Evolutionary conservation across 768 basidiomycete species (phyloP), one percentile per base, ranked within the genome.

Genomic region (Crassisporium funariophilum): DNA sequence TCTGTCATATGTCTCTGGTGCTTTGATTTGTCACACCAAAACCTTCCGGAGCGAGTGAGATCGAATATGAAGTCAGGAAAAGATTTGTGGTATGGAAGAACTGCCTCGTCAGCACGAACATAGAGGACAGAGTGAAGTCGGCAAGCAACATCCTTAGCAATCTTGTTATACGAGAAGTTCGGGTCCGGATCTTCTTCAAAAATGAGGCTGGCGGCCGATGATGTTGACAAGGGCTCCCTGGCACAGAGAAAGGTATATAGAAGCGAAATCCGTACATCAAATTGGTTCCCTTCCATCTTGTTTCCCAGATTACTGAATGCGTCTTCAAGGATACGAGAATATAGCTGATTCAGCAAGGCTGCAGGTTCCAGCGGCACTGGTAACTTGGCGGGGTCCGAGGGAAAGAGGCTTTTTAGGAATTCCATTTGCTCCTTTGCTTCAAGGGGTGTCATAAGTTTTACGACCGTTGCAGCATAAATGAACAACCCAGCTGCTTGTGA

Each of bases 391-490:
- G 36, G 39, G 11, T 16, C n/a, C 27, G 29, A 33, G 40, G 13
- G 13, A 29, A 38, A 29, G 15, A 47, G 49, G 12, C 6, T 42
- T 1, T 13, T 13, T 15, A 50, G 22, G 25, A n/a, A 25, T 4
- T 25, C n/a, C 15, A 22, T 16, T 17, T 57, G 46, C 41, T 57
- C 50, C 9, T 7, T 4, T 10, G 11, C 19, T 21, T 5, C 29
- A 22, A 10, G 31, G 2, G 9, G 35, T 41, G n/a, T 39, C n/a
- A 58, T 24, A 29, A 49, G 29, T 36, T 40, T 47, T 17, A 51
- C 53, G 2, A 55, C 38, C 1, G 53, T 54, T 2, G 53, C 53
- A 2, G 53, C 49, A 46, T 43, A 54, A 8, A 54, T 50, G 41
- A 54, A 54, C 19, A 54, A 29, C 3, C 46, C 49, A 20, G 25